phyloP scores from a whole-genome alignment of 257 asterid genomes.

The Agastache rugosa region DNA sequence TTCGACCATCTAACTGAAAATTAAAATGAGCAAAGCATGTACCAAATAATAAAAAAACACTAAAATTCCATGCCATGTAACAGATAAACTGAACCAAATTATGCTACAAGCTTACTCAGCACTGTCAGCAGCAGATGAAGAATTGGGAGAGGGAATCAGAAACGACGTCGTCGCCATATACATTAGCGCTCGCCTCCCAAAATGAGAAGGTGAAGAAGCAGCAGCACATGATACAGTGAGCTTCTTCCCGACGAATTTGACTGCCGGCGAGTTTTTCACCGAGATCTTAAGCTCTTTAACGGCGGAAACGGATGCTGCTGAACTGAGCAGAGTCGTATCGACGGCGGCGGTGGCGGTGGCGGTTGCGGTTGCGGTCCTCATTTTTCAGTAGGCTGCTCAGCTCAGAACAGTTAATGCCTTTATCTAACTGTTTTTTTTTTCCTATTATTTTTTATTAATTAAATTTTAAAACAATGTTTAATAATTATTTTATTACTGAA shows the following conservation, averaged over 20 bases:
- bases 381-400: constrained; percentile 38
- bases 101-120: constrained; percentile 51
- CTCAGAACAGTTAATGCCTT: neutral
- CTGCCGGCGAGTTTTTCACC: constrained; percentile 25
- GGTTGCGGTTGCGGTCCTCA: constrained; percentile 43
- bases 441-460: neutral
- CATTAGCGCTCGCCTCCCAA: constrained; percentile 68
- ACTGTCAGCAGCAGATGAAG: constrained; percentile 47
- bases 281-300: constrained; percentile 37
- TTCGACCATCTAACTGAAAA: neutral
- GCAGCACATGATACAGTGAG: constrained; percentile 39
- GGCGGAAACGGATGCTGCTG: constrained; percentile 34
- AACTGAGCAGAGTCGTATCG: constrained; percentile 41
- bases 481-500: too few species aligned
- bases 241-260: constrained; percentile 42
- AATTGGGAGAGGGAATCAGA: constrained; percentile 47
- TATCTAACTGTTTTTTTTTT: neutral
- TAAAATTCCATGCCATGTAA: neutral
- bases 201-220: constrained; percentile 41
- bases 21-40: constrained; percentile 3
- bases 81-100: constrained; percentile 15
- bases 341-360: constrained; percentile 41
- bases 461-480: too few species aligned
- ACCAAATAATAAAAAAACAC: neutral
- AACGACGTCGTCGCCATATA: constrained; percentile 58